Conservation (phyloP, 2,329 filamentous ascomycete species). For the Macrophomina tecta region DNA sequence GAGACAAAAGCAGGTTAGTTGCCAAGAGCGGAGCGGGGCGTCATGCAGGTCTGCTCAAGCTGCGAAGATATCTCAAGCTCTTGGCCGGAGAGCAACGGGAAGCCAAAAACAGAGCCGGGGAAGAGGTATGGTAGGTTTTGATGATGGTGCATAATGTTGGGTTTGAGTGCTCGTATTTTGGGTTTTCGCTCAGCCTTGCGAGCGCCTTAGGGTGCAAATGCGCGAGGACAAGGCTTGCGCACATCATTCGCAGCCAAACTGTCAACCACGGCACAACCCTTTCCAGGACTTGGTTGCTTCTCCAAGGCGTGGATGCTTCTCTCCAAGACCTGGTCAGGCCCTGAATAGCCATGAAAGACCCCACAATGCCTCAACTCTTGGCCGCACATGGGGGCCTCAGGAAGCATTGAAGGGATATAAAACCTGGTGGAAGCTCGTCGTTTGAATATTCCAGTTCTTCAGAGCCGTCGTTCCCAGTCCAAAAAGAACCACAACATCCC, state of each 20-base stretch:
- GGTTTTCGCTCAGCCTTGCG: background rate
- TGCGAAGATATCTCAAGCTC: background rate
- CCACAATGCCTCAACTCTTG: background rate
- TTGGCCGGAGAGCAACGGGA: constrained; percentile 4
- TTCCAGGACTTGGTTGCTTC: background rate
- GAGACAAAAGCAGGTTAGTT: background rate
- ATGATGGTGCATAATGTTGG: background rate
- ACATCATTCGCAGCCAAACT: background rate
- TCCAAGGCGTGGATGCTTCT: too few species aligned
- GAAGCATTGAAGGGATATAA: background rate
- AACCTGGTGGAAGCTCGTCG: background rate
- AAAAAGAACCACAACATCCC: too few species aligned
- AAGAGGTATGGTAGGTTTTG: background rate
- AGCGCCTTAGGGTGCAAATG: background rate
- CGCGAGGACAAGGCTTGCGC: background rate
- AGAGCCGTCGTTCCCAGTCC: too few species aligned
- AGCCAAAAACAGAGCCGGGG: background rate
- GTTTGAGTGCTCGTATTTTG: background rate
- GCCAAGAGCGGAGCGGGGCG: constrained; percentile 10
- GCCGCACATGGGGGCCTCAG: background rate
- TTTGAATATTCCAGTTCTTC: too few species aligned
- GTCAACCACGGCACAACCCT: background rate
- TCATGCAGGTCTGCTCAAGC: background rate
- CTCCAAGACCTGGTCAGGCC: background rate
- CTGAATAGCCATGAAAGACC: background rate